phyloP scores from a whole-genome alignment of 768 basidiomycete species.

The Pseudohyphozyma bogoriensis region DNA sequence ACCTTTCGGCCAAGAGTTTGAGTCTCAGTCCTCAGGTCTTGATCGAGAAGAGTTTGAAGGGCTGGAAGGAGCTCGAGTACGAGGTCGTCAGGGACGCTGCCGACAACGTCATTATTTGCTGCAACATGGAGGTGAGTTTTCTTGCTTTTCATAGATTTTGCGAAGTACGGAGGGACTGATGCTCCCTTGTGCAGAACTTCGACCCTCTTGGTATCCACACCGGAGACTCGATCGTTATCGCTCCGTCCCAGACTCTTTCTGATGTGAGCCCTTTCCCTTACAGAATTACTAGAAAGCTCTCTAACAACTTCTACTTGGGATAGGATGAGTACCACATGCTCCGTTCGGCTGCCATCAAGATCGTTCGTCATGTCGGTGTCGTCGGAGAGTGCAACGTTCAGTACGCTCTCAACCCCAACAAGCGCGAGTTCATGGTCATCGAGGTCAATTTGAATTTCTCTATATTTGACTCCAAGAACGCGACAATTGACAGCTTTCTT shows the following conservation, averaged over 20 bases:
- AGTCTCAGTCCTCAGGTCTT: constrained; percentile 88
- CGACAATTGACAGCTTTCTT: constrained; percentile 36
- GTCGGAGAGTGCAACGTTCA: constrained; percentile 96
- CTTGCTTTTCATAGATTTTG: not conserved
- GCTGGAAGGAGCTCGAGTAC: constrained; percentile 99
- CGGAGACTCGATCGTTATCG: constrained; percentile 97
- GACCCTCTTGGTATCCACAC: constrained; percentile 98
- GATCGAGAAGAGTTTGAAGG: constrained; percentile 96
- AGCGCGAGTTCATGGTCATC: constrained; percentile 92
- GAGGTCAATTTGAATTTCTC: constrained; percentile 50
- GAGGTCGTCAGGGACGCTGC: constrained; percentile 97
- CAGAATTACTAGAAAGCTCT: not conserved
- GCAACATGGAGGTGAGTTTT: constrained; percentile 62
- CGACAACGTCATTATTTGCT: constrained; percentile 97
- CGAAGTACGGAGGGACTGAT: not conserved
- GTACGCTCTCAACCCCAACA: constrained; percentile 88
- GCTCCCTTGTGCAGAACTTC: constrained; percentile 59
- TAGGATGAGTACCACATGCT: constrained; percentile 87
- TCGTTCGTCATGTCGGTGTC: constrained; percentile 59
- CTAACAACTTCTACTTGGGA: not conserved
- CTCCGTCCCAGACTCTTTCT: constrained; percentile 92
- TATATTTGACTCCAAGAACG: no score
- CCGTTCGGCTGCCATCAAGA: constrained; percentile 92
- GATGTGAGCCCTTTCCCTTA: constrained; percentile 42
- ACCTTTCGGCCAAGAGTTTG: constrained; percentile 82